These are phyloP conservation scores for Backusella liffmaniae DNA, from an alignment of 192 early-diverging fungal species.

Conservation along the genomic window DNA sequence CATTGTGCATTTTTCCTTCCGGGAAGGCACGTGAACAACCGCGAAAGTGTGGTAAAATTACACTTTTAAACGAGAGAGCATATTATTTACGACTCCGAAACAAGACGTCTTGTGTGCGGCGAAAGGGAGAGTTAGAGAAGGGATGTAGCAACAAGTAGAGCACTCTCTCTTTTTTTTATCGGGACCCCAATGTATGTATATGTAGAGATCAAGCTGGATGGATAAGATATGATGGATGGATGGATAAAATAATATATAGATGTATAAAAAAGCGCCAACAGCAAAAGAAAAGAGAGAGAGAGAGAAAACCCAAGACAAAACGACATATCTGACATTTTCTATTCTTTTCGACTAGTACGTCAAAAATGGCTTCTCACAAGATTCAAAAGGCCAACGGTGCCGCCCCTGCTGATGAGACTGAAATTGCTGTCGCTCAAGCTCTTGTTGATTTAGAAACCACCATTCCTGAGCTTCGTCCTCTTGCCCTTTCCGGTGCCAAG, in stretches of 20 bases:
- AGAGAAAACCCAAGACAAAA: not conserved
- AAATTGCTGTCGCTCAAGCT: constrained; percentile 93
- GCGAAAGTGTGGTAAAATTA: no score
- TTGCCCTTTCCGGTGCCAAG: constrained; percentile 94
- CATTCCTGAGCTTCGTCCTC: constrained; percentile 95
- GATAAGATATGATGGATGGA: not conserved
- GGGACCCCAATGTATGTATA: constrained; percentile 5
- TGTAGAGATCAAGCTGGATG: not conserved
- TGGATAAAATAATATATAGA: not conserved
- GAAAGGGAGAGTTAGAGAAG: no score
- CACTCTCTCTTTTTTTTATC: constrained; percentile 14
- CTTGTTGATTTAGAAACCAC: constrained; percentile 94
- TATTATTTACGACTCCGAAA: no score
- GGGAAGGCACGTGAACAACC: no score
- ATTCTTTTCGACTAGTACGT: not conserved
- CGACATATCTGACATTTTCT: not conserved
- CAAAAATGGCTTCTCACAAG: constrained; percentile 43
- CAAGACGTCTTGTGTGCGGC: no score
- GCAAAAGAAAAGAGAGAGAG: not conserved
- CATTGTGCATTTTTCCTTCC: no score
- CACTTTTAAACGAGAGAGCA: no score
- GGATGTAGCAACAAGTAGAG: not conserved
- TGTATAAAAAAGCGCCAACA: not conserved
- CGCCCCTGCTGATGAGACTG: constrained; percentile 69
- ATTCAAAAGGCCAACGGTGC: constrained; percentile 39